These are phyloP conservation scores for Trichoderma pleuroti DNA, from an alignment of 2,329 filamentous ascomycete species.

Conservation along the genomic window DNA sequence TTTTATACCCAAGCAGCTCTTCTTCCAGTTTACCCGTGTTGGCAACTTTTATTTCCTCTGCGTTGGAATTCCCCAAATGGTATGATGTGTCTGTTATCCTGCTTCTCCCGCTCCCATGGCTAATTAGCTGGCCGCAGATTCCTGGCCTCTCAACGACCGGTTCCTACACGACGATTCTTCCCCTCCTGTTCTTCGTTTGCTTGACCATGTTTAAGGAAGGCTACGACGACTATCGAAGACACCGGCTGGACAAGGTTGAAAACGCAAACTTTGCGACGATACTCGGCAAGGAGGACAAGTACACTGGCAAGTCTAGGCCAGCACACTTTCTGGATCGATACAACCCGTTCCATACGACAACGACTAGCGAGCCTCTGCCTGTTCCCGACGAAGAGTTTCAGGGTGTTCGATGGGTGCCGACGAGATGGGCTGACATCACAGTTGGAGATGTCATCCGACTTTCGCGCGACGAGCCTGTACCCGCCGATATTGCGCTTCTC, in stretches of 20 bases:
- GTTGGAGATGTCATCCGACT: constrained; percentile 50
- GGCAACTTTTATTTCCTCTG: constrained; percentile 87
- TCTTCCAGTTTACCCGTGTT: constrained; percentile 81
- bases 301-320: constrained; percentile 29
- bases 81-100: constrained; percentile 18
- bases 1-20: constrained; percentile 78
- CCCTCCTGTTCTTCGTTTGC: constrained; percentile 70
- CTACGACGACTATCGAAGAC: constrained; percentile 77
- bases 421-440: constrained; percentile 44
- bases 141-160: constrained; percentile 74
- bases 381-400: constrained; percentile 59
- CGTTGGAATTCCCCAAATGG: constrained; percentile 76
- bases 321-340: constrained; percentile 26
- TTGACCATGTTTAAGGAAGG: constrained; percentile 83
- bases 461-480: constrained; percentile 70
- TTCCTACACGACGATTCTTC: constrained; percentile 70
- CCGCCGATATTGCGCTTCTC: constrained; percentile 78
- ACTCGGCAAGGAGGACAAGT: constrained; percentile 38
- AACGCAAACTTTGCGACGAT: constrained; percentile 56
- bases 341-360: constrained; percentile 35
- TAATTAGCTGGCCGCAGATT: constrained; percentile 51
- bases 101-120: neutral
- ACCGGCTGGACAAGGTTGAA: constrained; percentile 77
- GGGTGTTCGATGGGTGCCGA: constrained; percentile 49
- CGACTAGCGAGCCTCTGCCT: constrained; percentile 28